Evolutionary conservation across 2,329 filamentous ascomycete genomes (phyloP).

Genomic region (Beauveria varroae): DNA sequence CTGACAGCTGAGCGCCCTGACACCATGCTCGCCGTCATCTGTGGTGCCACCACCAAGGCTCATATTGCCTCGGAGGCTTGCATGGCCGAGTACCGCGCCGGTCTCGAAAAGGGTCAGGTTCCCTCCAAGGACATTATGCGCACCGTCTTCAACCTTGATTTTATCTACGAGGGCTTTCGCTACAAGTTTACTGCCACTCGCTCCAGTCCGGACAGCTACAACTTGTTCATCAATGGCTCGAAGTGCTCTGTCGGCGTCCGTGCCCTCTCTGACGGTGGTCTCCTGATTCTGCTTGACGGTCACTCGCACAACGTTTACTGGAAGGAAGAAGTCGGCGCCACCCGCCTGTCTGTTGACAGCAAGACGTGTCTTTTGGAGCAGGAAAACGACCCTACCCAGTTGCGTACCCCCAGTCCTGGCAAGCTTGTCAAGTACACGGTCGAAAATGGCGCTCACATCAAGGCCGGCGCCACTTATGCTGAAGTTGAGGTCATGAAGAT

Average conservation of each 20-base stretch:
- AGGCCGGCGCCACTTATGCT: conserved; percentile 85
- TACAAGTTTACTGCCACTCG: conserved; percentile 98
- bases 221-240: conserved; percentile 97
- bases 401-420: conserved; percentile 87
- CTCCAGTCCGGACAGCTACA: conserved; percentile 88
- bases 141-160: conserved; percentile 95
- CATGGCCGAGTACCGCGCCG: conserved; percentile 76
- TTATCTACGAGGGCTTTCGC: conserved; percentile 93
- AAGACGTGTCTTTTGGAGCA: conserved; percentile 98
- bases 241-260: conserved; percentile 91
- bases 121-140: conserved; percentile 94
- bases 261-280: conserved; percentile 85
- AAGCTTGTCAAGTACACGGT: conserved; percentile 98
- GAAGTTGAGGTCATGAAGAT: conserved; percentile 99
- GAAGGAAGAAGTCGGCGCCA: conserved; percentile 97
- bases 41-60: conserved; percentile 89
- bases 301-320: conserved; percentile 98
- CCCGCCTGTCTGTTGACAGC: conserved; percentile 90
- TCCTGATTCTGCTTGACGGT: conserved; percentile 82
- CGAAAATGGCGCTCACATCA: conserved; percentile 89
- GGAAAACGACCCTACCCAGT: conserved; percentile 96
- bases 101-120: conserved; percentile 94
- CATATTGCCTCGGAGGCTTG: conserved; percentile 89
- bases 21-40: conserved; percentile 86
- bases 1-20: conserved; percentile 94